Evolutionary conservation across 1,139 yeast species (phyloP).

Genomic region (Suhomyces bolitotheri): DNA sequence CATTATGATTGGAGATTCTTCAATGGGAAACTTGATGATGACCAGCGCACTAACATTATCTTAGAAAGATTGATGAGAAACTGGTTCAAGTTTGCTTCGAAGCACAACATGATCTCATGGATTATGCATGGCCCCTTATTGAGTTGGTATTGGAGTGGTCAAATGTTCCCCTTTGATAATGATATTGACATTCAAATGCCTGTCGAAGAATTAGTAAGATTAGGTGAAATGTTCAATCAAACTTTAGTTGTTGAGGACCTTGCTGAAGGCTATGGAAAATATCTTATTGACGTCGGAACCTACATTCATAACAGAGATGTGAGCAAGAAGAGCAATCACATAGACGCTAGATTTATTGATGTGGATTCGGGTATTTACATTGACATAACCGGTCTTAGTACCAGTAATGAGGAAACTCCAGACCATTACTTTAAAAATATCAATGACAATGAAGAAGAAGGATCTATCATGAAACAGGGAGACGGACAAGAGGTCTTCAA

Average conservation of each 20-base stretch:
- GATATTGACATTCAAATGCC: conserved; percentile 27
- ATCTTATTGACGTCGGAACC: conserved; percentile 28
- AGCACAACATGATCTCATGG: conserved; percentile 32
- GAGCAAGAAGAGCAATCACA: conserved; percentile 22
- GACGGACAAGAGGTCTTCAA: conserved; percentile 20
- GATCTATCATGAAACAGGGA: conserved; percentile 14
- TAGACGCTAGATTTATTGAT: conserved; percentile 30
- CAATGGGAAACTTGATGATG: conserved; percentile 19
- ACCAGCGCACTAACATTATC: conserved; percentile 24
- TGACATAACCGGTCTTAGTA: conserved; percentile 28
- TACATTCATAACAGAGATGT: conserved; percentile 26
- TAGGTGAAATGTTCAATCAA: conserved; percentile 20
- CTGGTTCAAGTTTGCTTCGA: conserved; percentile 38
- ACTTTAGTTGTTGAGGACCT: conserved; percentile 27
- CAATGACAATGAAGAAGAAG: conserved; percentile 15
- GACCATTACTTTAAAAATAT: conserved; percentile 11
- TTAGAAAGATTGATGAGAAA: conserved; percentile 34
- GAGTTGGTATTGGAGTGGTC: conserved; percentile 26
- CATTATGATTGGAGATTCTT: conserved; percentile 26
- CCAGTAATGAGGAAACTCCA: conserved; percentile 16
- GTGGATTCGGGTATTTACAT: conserved; percentile 31
- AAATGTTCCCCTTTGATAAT: conserved; percentile 24
- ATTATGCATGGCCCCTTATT: conserved; percentile 24
- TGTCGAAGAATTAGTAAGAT: conserved; percentile 17
- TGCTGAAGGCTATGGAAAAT: conserved; percentile 28